phyloP scores from a whole-genome alignment of 2,329 filamentous ascomycete genomes.

The Phialocephala sp. region DNA sequence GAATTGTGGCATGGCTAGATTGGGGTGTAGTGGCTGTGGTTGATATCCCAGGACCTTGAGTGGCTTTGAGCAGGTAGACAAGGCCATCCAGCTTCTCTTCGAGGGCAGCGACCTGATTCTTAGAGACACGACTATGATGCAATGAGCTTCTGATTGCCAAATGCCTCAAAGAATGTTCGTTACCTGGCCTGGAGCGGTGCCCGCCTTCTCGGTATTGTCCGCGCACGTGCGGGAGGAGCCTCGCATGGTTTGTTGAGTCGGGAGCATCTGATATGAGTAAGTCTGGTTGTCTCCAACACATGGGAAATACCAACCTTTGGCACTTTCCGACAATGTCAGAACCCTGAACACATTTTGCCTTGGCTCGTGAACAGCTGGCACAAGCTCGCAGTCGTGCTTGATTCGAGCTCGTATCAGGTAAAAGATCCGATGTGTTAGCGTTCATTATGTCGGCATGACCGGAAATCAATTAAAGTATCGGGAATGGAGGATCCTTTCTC shows the following conservation, averaged over 20 bases:
- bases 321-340: slow-evolving; percentile 12
- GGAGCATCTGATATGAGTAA: slow-evolving; percentile 23
- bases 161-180: neutral
- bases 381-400: slow-evolving; percentile 18
- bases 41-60: slow-evolving; percentile 12
- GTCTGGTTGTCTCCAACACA: neutral
- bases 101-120: slow-evolving; percentile 29
- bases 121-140: slow-evolving; percentile 17
- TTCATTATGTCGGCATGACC: neutral
- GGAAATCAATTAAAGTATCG: too few species aligned
- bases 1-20: neutral
- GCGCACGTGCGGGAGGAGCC: slow-evolving; percentile 17
- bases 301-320: slow-evolving; percentile 20
- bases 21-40: neutral
- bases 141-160: neutral
- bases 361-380: slow-evolving; percentile 27
- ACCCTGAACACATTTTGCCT: slow-evolving; percentile 27
- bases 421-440: neutral
- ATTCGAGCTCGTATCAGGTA: neutral
- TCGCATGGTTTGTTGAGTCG: slow-evolving; percentile 31
- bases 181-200: slow-evolving; percentile 22
- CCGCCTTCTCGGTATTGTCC: slow-evolving; percentile 22
- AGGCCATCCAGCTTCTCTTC: slow-evolving; percentile 34
- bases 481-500: neutral
- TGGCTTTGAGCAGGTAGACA: slow-evolving; percentile 28